A percentile compares a stretch with the other conserved stretches of the same genome.
phyloP scores from a whole-genome alignment of 2,329 filamentous ascomycete species.

The Mycosphaerella sp. region DNA sequence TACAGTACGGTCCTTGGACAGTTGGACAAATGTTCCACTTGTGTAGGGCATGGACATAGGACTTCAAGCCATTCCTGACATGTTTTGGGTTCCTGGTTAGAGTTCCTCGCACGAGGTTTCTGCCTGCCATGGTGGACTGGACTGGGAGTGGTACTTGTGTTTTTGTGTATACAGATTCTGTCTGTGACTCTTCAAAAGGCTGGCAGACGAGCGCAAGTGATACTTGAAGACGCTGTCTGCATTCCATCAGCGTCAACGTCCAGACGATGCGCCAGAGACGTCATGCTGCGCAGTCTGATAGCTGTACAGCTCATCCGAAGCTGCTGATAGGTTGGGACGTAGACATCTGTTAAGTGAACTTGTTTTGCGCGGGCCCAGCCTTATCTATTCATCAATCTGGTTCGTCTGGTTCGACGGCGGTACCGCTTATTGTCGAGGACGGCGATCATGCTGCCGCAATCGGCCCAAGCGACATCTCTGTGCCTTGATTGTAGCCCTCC shows the following conservation, averaged over 20 bases:
- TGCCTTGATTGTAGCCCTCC: background rate
- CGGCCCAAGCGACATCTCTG: background rate
- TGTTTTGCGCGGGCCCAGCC: background rate
- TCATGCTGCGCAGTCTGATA: background rate
- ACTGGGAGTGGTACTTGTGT: background rate
- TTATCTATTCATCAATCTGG: background rate
- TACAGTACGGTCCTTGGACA: slow-evolving; percentile 55
- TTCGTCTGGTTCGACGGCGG: background rate
- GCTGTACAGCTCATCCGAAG: background rate
- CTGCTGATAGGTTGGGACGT: background rate
- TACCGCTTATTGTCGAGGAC: background rate
- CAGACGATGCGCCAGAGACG: background rate
- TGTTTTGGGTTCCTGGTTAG: slow-evolving; percentile 29
- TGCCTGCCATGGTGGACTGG: background rate
- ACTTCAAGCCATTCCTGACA: slow-evolving; percentile 28
- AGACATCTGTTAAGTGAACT: background rate
- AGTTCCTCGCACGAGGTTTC: slow-evolving; percentile 22
- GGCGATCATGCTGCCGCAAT: background rate
- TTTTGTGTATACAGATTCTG: background rate
- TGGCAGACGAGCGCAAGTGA: background rate
- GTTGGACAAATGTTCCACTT: slow-evolving; percentile 53
- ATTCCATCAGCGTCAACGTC: background rate
- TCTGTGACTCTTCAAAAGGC: background rate
- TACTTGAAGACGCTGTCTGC: background rate
- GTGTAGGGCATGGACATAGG: slow-evolving; percentile 27